These are phyloP conservation scores for Asparagopsis taxiformis DNA, from an alignment of 31 red algal species.

Conservation along the genomic window DNA sequence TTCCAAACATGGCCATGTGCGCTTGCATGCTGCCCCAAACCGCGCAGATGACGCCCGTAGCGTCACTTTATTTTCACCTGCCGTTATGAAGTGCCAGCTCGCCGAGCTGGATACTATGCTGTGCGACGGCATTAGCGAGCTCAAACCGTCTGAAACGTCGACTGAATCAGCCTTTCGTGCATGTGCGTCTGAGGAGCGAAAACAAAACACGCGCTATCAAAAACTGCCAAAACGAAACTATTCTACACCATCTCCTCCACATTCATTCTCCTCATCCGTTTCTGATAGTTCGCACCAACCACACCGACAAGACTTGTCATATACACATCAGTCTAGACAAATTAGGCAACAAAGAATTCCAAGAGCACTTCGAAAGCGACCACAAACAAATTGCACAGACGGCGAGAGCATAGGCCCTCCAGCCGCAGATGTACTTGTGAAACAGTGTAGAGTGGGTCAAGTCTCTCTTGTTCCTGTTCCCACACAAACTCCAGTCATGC, in stretches of 20 bases:
- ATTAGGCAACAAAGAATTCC: neutral
- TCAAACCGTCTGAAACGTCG: neutral
- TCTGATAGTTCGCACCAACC: neutral
- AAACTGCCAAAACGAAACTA: neutral
- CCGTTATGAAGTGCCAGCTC: conserved; percentile 1
- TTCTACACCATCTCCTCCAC: neutral
- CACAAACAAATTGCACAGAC: neutral
- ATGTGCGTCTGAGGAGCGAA: neutral
- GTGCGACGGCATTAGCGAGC: neutral
- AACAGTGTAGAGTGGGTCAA: conserved; percentile 23
- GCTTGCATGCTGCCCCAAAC: neutral
- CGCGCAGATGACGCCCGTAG: conserved; percentile 22
- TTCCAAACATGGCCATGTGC: conserved; percentile 30
- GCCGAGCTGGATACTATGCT: neutral
- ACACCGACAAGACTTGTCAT: neutral
- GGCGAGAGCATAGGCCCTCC: conserved; percentile 29
- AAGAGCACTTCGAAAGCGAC: neutral
- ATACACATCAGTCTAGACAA: neutral
- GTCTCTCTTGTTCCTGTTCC: conserved; percentile 22
- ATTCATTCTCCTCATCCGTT: neutral
- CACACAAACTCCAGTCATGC: conserved; percentile 7
- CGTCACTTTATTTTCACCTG: conserved; percentile 26
- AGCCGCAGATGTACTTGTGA: conserved; percentile 21
- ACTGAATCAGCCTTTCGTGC: neutral
- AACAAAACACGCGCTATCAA: neutral